phyloP scores from a whole-genome alignment of 257 asterid genomes.

The Solanum appendiculatum region DNA sequence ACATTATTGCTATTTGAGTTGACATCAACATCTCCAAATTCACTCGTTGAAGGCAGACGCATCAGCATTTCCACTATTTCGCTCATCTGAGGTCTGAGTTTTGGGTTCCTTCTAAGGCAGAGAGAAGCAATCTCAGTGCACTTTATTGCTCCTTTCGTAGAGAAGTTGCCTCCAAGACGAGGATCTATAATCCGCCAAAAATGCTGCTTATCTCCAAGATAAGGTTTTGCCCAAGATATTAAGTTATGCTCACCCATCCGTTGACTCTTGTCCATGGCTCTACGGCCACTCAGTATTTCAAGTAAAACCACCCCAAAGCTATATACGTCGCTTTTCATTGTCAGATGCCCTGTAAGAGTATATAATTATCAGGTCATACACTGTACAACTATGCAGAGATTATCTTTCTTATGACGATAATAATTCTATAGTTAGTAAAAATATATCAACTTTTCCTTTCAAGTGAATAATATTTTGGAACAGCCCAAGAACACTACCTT shows the following conservation, averaged over 20 bases:
- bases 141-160: slow-evolving; percentile 52
- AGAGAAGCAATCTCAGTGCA: slow-evolving; percentile 55
- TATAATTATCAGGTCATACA: neutral
- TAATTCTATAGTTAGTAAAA: neutral
- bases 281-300: slow-evolving; percentile 54
- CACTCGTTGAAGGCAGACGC: slow-evolving; percentile 45
- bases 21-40: slow-evolving; percentile 25
- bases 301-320: slow-evolving; percentile 83
- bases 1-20: slow-evolving; percentile 15
- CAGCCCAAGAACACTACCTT: too few relatives aligned
- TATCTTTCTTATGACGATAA: neutral
- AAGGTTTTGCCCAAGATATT: slow-evolving; percentile 70
- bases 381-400: neutral
- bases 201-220: slow-evolving; percentile 43
- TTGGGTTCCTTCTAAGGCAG: slow-evolving; percentile 64
- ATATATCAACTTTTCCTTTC: neutral
- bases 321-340: slow-evolving; percentile 78
- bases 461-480: neutral
- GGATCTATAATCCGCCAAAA: slow-evolving; percentile 56
- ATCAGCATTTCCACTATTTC: slow-evolving; percentile 56
- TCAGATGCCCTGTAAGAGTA: slow-evolving; percentile 48
- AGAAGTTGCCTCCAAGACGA: slow-evolving; percentile 62
- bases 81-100: slow-evolving; percentile 66
- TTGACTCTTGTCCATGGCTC: slow-evolving; percentile 61
- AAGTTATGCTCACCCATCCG: slow-evolving; percentile 57